Percentiles rank a stretch among this genome's conserved stretches.
Conservation (phyloP, 495 filamentous ascomycete genomes). For the Pyrenula aspistea region DNA sequence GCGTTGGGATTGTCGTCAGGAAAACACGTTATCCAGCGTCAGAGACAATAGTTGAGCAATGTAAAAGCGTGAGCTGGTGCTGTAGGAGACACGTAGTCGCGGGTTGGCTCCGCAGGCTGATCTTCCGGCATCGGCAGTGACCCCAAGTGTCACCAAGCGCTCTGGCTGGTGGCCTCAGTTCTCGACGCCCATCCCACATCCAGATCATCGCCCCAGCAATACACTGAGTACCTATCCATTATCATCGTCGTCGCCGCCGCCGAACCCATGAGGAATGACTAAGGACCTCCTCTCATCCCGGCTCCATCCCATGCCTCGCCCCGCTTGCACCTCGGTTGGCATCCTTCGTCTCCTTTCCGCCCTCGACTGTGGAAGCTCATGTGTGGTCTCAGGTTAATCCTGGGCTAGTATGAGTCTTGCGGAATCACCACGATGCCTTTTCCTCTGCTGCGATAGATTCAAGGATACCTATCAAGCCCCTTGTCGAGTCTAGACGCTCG, state of each 20-base stretch:
- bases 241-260: too few relatives aligned
- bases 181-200: background rate
- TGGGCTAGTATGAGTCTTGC: background rate
- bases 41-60: too few relatives aligned
- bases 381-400: background rate
- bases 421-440: background rate
- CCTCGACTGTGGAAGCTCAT: background rate
- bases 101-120: background rate
- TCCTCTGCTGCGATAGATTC: background rate
- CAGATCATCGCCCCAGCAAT: background rate
- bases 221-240: background rate
- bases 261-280: background rate
- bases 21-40: background rate
- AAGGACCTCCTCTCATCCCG: background rate
- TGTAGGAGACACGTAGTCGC: background rate
- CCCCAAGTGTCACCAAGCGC: too few relatives aligned
- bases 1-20: background rate
- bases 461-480: background rate
- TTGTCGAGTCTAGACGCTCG: background rate
- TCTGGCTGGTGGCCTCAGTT: too few relatives aligned
- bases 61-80: too few relatives aligned
- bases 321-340: background rate
- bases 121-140: background rate
- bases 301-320: background rate
- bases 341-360: background rate